Percentiles rank a stretch among this genome's conserved stretches.
phyloP scores from a whole-genome alignment of 305 asterid genomes.

The Solanum hybrid region DNA sequence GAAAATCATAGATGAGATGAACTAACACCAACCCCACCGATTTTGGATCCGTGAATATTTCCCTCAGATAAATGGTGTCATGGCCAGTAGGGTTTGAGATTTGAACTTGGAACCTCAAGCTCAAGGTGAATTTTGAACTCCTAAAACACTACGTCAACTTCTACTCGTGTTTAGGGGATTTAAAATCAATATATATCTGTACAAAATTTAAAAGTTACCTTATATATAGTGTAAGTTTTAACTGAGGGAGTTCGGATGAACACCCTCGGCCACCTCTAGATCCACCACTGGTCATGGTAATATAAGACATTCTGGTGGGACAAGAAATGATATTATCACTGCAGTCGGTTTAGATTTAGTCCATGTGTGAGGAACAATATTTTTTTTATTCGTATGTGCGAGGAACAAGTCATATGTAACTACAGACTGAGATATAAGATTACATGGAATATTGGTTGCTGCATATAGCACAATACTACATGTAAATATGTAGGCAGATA shows the following conservation, averaged over 20 bases:
- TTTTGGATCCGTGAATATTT: not conserved
- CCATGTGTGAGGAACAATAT: not conserved
- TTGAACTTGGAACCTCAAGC: not conserved
- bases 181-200: not conserved
- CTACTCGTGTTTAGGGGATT: not conserved
- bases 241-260: not conserved
- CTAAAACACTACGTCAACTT: not conserved
- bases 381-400: not conserved
- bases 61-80: not conserved
- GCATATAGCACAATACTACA: not conserved
- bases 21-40: not conserved
- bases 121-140: not conserved
- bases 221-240: not conserved
- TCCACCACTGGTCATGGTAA: not conserved
- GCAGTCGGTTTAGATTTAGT: not conserved
- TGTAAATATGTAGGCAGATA: not conserved
- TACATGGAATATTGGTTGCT: not conserved
- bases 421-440: not conserved
- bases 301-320: not conserved
- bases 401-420: not conserved
- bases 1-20: not conserved
- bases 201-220: not conserved
- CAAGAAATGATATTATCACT: not conserved
- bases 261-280: not conserved
- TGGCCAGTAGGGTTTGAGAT: not conserved